Conservation (phyloP, 1,284 basidiomycete genomes). For the Malassezia globosa region DNA sequence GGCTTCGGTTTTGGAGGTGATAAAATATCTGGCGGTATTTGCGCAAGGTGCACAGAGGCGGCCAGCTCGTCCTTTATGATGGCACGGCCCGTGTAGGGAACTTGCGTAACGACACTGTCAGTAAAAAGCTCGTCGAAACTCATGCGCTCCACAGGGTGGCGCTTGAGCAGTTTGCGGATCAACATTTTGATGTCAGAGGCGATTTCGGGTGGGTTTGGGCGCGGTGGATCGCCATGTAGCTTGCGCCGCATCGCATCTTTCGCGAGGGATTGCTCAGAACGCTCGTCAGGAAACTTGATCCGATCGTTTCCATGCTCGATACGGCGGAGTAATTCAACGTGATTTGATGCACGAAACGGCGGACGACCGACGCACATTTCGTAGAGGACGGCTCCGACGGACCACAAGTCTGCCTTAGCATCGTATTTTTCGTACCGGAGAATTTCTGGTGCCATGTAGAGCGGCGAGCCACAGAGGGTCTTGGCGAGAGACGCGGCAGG, state of each 20-base stretch:
- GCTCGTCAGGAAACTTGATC: constrained; percentile 68
- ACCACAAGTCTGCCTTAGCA: constrained; percentile 95
- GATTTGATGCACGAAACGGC: constrained; percentile 87
- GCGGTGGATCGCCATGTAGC: constrained; percentile 30
- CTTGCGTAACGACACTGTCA: constrained; percentile 9
- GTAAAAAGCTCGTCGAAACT: constrained; percentile 84
- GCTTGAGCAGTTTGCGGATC: constrained; percentile 69
- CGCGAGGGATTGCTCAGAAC: constrained; percentile 30
- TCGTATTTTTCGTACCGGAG: constrained; percentile 94
- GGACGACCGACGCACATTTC: constrained; percentile 89
- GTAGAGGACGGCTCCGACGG: constrained; percentile 87
- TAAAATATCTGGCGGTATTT: constrained; percentile 2
- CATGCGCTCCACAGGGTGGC: constrained; percentile 71
- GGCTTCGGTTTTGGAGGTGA: neutral
- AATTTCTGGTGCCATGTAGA: constrained; percentile 99
- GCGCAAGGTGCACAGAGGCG: neutral
- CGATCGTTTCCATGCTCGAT: constrained; percentile 67
- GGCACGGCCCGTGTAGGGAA: constrained; percentile 16
- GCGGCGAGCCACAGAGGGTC: constrained; percentile 88
- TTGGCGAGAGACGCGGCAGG: constrained; percentile 89
- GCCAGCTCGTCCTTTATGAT: constrained; percentile 22
- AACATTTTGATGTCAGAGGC: constrained; percentile 76
- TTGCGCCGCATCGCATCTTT: constrained; percentile 30
- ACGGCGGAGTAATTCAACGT: constrained; percentile 84
- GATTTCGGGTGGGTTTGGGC: constrained; percentile 51